phyloP scores from a whole-genome alignment of 805 yeast species.

The Clavispora vitiphila region DNA sequence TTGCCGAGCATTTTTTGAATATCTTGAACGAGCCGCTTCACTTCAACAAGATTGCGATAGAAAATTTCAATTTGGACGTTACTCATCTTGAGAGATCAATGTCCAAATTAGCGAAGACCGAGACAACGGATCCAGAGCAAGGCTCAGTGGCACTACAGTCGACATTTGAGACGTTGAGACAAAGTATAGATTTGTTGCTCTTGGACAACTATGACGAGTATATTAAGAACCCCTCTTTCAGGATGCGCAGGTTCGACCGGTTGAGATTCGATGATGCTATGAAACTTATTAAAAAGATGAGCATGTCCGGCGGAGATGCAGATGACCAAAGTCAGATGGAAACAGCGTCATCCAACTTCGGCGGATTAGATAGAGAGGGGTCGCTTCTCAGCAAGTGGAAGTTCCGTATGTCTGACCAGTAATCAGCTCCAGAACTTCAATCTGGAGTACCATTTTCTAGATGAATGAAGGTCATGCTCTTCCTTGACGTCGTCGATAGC shows the following conservation, averaged over 20 bases:
- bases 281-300: slow-evolving; percentile 51
- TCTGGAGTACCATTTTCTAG: slow-evolving; percentile 12
- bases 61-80: slow-evolving; percentile 76
- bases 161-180: slow-evolving; percentile 74
- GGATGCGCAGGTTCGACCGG: slow-evolving; percentile 59
- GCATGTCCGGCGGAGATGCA: slow-evolving; percentile 8
- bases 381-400: slow-evolving; percentile 22
- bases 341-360: not conserved
- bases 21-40: slow-evolving; percentile 51
- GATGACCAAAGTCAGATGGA: not conserved
- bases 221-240: slow-evolving; percentile 41
- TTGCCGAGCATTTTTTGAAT: slow-evolving; percentile 65
- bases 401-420: slow-evolving; percentile 15
- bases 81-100: slow-evolving; percentile 63
- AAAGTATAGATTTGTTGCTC: slow-evolving; percentile 67
- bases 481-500: slow-evolving; percentile 11
- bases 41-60: slow-evolving; percentile 56
- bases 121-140: slow-evolving; percentile 10
- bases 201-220: slow-evolving; percentile 62
- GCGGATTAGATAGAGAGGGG: slow-evolving; percentile 13
- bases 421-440: slow-evolving; percentile 16
- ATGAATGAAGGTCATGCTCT: slow-evolving; percentile 4
- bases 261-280: slow-evolving; percentile 70
- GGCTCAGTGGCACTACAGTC: slow-evolving; percentile 56
- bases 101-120: slow-evolving; percentile 28